phyloP scores from a whole-genome alignment of 495 filamentous ascomycete genomes.

The Podospora tetraspora region DNA sequence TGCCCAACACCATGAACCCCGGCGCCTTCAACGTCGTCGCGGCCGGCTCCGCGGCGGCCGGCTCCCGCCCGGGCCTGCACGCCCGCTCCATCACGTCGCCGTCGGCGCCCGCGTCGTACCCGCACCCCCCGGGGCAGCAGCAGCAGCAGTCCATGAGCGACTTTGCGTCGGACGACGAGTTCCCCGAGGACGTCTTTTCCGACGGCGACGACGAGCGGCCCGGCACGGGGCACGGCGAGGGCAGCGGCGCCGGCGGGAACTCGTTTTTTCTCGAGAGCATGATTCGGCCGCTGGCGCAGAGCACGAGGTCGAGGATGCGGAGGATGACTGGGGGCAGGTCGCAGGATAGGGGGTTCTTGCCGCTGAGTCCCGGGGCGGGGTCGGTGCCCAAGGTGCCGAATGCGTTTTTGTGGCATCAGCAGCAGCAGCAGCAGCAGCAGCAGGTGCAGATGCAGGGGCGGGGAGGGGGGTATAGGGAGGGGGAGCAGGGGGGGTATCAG shows the following conservation, averaged over 20 bases:
- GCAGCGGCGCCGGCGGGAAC: background rate
- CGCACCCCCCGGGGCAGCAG: constrained; percentile 48
- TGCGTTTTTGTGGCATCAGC: constrained; percentile 18
- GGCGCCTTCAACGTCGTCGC: constrained; percentile 47
- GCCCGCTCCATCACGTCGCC: constrained; percentile 71
- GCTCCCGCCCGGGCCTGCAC: constrained; percentile 52
- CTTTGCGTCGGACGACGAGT: constrained; percentile 50
- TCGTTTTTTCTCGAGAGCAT: constrained; percentile 64
- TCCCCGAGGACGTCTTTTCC: constrained; percentile 48
- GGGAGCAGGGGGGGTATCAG: background rate
- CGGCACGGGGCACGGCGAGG: constrained; percentile 23
- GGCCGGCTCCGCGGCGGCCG: background rate
- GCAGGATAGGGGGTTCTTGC: constrained; percentile 50
- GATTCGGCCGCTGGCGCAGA: constrained; percentile 52
- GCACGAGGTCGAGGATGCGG: constrained; percentile 56
- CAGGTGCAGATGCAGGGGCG: background rate
- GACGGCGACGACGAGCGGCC: constrained; percentile 48
- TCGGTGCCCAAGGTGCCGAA: constrained; percentile 23
- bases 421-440: constrained; percentile 11
- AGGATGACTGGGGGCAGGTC: constrained; percentile 59
- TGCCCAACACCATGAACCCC: constrained; percentile 56
- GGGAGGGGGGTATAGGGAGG: background rate
- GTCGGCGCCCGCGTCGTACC: constrained; percentile 52
- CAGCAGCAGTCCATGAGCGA: constrained; percentile 48
- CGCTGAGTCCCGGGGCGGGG: constrained; percentile 23